Conservation (phyloP, 139 green algal species). For the Zygnema cylindricum region DNA sequence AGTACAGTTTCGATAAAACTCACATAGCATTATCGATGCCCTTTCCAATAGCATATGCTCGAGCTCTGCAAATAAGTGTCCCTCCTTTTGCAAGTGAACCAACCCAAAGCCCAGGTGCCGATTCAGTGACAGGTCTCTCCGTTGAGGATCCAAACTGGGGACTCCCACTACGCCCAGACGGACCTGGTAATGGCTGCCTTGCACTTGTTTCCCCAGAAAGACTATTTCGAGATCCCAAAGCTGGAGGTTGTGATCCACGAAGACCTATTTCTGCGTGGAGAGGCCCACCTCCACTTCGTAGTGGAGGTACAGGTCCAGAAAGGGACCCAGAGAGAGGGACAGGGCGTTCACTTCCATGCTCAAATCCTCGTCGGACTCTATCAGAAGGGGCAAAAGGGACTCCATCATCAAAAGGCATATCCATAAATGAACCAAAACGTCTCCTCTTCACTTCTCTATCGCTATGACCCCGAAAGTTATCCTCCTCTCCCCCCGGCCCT, state of each 20-base stretch:
- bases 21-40: slow-evolving; percentile 46
- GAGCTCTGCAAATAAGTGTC: slow-evolving; percentile 41
- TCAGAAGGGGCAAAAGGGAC: neutral
- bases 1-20: too few species aligned
- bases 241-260: neutral
- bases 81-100: slow-evolving; percentile 52
- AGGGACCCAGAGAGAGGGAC: neutral
- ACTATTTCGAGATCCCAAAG: neutral
- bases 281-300: neutral
- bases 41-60: slow-evolving; percentile 38
- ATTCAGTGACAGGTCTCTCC: neutral
- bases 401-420: neutral
- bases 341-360: neutral
- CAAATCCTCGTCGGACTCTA: neutral
- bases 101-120: slow-evolving; percentile 19
- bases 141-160: too few species aligned
- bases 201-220: neutral
- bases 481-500: neutral
- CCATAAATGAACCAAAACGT: neutral
- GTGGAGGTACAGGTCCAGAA: neutral
- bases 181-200: slow-evolving; percentile 29
- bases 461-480: neutral
- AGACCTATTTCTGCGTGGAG: neutral
- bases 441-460: neutral
- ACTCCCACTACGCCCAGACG: neutral